Percentiles rank a stretch among this genome's conserved stretches.
Conservation (phyloP, 345 rosid genomes). For the Arabis alpina region DNA sequence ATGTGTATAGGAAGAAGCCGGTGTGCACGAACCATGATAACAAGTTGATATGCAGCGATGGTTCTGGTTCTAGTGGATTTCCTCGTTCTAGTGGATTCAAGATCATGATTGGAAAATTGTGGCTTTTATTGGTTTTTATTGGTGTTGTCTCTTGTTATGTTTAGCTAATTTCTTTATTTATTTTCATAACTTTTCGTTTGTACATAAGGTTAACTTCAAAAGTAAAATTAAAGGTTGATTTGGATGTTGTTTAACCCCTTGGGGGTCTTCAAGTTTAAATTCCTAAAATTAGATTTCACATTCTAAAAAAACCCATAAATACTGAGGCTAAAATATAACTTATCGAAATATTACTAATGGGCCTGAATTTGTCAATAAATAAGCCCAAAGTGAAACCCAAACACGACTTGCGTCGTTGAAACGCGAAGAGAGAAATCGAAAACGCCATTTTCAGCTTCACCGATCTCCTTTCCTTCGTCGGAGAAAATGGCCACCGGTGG, state of each 20-base stretch:
- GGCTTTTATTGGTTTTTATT: too few relatives aligned
- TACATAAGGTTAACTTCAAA: not conserved
- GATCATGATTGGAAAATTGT: constrained; percentile 30
- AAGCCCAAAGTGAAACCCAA: constrained; percentile 1
- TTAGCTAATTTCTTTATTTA: not conserved
- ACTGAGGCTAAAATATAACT: not conserved
- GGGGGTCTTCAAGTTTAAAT: not conserved
- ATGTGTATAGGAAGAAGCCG: constrained; percentile 51
- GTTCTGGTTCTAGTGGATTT: constrained; percentile 45
- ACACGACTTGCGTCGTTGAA: constrained; percentile 25
- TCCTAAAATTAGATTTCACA: not conserved
- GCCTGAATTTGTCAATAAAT: not conserved
- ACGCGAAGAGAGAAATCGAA: constrained; percentile 27
- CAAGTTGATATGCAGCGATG: constrained; percentile 65
- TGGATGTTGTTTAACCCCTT: not conserved
- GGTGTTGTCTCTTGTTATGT: too few relatives aligned
- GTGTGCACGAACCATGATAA: constrained; percentile 76
- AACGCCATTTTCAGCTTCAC: not conserved
- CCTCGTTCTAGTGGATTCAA: constrained; percentile 35
- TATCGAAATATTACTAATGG: not conserved
- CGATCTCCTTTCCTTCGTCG: constrained; percentile 23
- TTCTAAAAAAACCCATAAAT: not conserved
- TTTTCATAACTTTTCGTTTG: not conserved
- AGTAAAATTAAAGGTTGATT: not conserved
- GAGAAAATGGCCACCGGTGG: constrained; percentile 77